Evolutionary conservation across 768 basidiomycete species (phyloP).

Genomic region (Nevesoporus exiguus): DNA sequence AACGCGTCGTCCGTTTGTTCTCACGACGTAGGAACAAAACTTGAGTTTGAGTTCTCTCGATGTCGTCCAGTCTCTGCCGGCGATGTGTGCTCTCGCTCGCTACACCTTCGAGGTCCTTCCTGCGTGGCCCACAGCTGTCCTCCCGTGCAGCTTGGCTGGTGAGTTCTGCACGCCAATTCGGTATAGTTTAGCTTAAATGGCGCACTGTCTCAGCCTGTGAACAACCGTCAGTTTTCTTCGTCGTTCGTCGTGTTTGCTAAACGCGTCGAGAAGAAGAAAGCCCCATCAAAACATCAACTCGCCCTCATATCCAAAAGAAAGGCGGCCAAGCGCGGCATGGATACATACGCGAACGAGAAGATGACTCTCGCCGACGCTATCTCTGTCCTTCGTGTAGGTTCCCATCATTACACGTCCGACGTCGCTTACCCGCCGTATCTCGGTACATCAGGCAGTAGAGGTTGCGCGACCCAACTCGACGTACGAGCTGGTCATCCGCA

Average conservation of each 20-base stretch:
- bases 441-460: constrained; percentile 66
- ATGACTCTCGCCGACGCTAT: constrained; percentile 66
- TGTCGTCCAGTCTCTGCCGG: constrained; percentile 26
- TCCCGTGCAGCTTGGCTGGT: constrained; percentile 21
- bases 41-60: neutral
- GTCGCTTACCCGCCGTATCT: constrained; percentile 1
- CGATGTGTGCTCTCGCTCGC: constrained; percentile 19
- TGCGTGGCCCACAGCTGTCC: constrained; percentile 35
- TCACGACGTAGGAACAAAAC: constrained; percentile 18
- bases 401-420: neutral
- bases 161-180: neutral
- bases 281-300: constrained; percentile 66
- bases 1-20: constrained; percentile 10
- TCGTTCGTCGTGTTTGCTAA: constrained; percentile 42
- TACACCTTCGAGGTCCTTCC: neutral
- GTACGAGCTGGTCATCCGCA: constrained; percentile 79
- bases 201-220: neutral
- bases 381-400: constrained; percentile 63
- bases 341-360: constrained; percentile 61
- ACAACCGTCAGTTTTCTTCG: constrained; percentile 46
- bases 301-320: constrained; percentile 62
- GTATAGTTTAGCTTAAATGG: neutral
- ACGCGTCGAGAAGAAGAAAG: constrained; percentile 53
- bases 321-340: constrained; percentile 50
- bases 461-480: constrained; percentile 71